phyloP scores from a whole-genome alignment of 139 green algal species.

The Micractinium sp. region DNA sequence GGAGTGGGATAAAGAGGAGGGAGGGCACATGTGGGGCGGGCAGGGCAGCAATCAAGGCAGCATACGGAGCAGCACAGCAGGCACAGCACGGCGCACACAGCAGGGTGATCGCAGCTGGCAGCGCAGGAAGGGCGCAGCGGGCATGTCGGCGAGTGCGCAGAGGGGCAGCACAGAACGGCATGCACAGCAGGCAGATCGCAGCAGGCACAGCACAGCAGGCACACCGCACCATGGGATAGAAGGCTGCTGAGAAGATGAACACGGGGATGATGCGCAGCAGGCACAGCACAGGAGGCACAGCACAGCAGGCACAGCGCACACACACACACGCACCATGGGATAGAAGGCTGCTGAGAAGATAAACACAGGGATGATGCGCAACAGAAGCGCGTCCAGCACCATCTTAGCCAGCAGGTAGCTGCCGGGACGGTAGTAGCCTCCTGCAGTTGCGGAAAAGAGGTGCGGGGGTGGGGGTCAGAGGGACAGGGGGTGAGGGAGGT shows the following conservation, averaged over 20 bases:
- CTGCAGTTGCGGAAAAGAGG: background rate
- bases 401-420: conserved; percentile 73
- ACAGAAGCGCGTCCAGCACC: conserved; percentile 76
- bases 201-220: background rate
- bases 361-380: conserved; percentile 73
- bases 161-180: background rate
- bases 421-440: conserved; percentile 66
- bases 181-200: background rate
- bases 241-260: conserved; percentile 63
- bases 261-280: conserved; percentile 53
- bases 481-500: background rate
- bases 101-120: background rate
- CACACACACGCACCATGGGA: conserved; percentile 54
- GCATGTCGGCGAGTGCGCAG: too few species aligned
- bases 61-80: background rate
- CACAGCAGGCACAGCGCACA: background rate
- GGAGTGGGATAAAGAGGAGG: too few species aligned
- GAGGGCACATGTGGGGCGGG: too few species aligned
- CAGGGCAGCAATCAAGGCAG: background rate
- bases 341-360: conserved; percentile 75
- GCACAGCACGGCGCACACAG: background rate
- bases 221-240: conserved; percentile 72
- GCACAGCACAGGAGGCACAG: background rate
- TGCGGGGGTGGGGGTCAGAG: background rate
- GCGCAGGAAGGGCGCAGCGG: background rate